A percentile compares a stretch with the other conserved stretches of the same genome.
phyloP scores from a whole-genome alignment of 2,329 filamentous ascomycete genomes.

The Scopulariopsis brevicaulis region DNA sequence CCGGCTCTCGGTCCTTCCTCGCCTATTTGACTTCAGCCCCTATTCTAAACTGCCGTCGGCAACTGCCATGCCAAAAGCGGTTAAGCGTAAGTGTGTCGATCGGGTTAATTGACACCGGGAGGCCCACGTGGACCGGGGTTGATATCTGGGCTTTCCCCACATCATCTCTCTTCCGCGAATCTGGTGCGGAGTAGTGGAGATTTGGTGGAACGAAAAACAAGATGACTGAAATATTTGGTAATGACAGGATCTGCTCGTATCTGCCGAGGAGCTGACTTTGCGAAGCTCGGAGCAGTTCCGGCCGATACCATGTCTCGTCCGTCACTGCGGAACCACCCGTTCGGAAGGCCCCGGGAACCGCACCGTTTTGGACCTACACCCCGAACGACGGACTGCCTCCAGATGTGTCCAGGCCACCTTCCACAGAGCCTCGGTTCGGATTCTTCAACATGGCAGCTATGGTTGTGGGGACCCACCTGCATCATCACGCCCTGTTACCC shows the following conservation, averaged over 20 bases:
- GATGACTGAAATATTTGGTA: background rate
- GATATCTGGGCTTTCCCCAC: background rate
- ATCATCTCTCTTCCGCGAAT: background rate
- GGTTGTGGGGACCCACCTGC: background rate
- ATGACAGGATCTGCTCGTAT: no score
- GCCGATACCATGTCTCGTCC: no score
- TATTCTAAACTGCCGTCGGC: background rate
- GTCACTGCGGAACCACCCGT: no score
- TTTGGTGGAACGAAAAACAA: background rate
- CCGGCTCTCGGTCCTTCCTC: background rate
- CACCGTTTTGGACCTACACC: background rate
- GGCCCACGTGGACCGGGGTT: background rate
- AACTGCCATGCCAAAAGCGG: background rate
- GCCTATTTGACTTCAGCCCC: background rate
- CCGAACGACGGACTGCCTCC: no score
- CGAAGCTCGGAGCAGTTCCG: no score
- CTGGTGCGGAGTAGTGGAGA: background rate
- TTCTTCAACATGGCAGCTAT: background rate
- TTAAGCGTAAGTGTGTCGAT: background rate
- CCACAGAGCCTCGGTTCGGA: no score
- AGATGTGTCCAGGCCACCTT: no score
- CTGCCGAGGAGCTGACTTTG: no score
- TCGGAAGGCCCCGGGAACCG: no score
- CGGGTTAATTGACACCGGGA: background rate
- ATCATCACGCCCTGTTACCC: background rate